Evolutionary conservation across 176 grass and related monocot species (phyloP).

Genomic region (Oryza nivara): DNA sequence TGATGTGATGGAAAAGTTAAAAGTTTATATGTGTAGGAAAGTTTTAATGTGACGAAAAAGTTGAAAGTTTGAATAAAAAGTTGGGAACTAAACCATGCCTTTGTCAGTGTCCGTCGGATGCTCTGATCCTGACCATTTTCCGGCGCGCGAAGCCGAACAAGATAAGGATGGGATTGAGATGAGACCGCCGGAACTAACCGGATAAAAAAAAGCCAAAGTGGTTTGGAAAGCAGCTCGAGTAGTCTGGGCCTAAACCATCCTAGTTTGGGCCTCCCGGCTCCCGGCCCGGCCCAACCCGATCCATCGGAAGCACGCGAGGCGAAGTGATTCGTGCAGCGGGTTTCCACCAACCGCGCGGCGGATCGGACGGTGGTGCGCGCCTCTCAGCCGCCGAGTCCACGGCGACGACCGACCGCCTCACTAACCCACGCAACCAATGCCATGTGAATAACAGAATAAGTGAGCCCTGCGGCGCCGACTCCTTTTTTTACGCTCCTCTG

Average conservation of each 20-base stretch:
- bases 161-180: conserved; percentile 42
- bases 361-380: neutral
- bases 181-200: neutral
- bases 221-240: neutral
- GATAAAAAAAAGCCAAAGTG: neutral
- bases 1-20: too few relatives aligned
- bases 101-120: neutral
- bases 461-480: neutral
- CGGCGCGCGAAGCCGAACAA: neutral
- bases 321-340: neutral
- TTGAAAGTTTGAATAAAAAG: too few relatives aligned
- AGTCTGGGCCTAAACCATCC: neutral
- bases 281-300: neutral
- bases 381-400: neutral
- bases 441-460: neutral
- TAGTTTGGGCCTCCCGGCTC: neutral
- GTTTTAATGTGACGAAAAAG: too few relatives aligned
- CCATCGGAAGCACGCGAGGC: too few relatives aligned
- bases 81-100: too few relatives aligned
- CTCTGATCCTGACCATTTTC: conserved; percentile 18
- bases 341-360: neutral
- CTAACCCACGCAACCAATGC: neutral
- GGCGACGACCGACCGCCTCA: neutral
- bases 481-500: neutral
- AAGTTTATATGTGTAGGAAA: too few relatives aligned